These are phyloP conservation scores for Yarrowia yakushimensis DNA, from an alignment of 805 yeast genomes.

Conservation along the genomic window DNA sequence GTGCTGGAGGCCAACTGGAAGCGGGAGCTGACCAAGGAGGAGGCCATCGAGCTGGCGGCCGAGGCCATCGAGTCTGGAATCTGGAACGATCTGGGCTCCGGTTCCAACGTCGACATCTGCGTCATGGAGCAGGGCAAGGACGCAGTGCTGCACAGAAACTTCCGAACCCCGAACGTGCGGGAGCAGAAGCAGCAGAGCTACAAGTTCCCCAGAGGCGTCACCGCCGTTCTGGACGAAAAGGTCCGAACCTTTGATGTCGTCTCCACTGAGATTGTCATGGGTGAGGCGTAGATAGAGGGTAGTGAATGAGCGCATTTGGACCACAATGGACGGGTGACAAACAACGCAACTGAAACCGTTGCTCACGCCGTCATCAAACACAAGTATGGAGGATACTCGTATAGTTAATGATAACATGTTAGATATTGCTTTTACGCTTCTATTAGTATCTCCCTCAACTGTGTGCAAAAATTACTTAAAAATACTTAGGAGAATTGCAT, in stretches of 20 bases:
- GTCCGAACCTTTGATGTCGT: slow-evolving; percentile 65
- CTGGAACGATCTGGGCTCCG: slow-evolving; percentile 98
- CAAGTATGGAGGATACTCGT: not conserved
- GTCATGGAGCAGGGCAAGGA: slow-evolving; percentile 85
- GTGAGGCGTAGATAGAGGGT: not conserved
- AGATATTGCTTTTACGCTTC: not conserved
- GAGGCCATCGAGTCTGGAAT: slow-evolving; percentile 97
- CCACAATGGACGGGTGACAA: too few relatives aligned
- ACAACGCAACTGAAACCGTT: too few relatives aligned
- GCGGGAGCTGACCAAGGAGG: slow-evolving; percentile 72
- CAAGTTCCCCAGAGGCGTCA: slow-evolving; percentile 89
- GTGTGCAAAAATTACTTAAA: too few relatives aligned
- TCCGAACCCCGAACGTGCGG: slow-evolving; percentile 86
- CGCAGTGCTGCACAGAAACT: slow-evolving; percentile 79
- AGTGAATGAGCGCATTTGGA: too few relatives aligned
- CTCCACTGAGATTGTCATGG: slow-evolving; percentile 43
- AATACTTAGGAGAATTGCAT: too few relatives aligned
- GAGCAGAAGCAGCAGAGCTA: slow-evolving; percentile 76
- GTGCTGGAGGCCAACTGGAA: slow-evolving; percentile 88
- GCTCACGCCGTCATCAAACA: not conserved
- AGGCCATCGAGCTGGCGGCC: slow-evolving; percentile 85
- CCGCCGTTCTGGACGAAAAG: slow-evolving; percentile 71
- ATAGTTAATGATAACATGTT: slow-evolving; percentile 5
- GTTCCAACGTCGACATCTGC: slow-evolving; percentile 96
- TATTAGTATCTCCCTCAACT: too few relatives aligned